Evolutionary conservation across 768 basidiomycete genomes (phyloP), one percentile per base, ranked within the genome.

Genomic region (Grammothele lineata): DNA sequence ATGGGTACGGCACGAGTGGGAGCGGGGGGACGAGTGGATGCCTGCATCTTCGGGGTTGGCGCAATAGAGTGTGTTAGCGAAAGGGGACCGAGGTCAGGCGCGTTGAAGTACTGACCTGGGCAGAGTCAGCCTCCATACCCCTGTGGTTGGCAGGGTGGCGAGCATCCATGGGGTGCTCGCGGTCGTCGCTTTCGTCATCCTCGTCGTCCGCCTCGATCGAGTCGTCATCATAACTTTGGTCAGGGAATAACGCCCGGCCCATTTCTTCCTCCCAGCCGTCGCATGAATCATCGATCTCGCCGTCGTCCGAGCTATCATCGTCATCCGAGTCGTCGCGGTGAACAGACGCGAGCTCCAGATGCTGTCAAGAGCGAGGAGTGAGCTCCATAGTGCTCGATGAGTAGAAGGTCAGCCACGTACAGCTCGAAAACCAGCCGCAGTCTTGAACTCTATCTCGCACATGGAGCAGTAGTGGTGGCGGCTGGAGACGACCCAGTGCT

Each of bases 191-290:
- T 4, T 55, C 55, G 52, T 56, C 57, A 39, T 51, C 55, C 15
- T 50, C 51, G 9, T 53, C 43, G 5, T 51, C 37, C 1, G 33
- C 9, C 5, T 21, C 9, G 38, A 38, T 37, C 14, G 40, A 25
- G 21, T 53, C 44, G 23, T 37, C 44, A 22, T 25, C 22, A 18
- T 36, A 32, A 51, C 38, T 7, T 33, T 26, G 4, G n/a, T 59
- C 59, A 3, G 58, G 61, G 24, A 58, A 62, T 15, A 51, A 35
- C 19, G 37, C 42, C 4, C 41, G 33, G 9, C 59, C 66, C 27
- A 62, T 49, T 36, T 50, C 51, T 43, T 67, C 66, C 50, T 67
- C 66, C 67, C 67, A 69, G 3, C 63, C 56, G 15, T 58, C 59
- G 3, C 53, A 45, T 15, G 44, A 51, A 38, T 61, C 60, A 45